Conservation (phyloP, 2,329 filamentous ascomycete species). For the Sarocladium brachiariae region DNA sequence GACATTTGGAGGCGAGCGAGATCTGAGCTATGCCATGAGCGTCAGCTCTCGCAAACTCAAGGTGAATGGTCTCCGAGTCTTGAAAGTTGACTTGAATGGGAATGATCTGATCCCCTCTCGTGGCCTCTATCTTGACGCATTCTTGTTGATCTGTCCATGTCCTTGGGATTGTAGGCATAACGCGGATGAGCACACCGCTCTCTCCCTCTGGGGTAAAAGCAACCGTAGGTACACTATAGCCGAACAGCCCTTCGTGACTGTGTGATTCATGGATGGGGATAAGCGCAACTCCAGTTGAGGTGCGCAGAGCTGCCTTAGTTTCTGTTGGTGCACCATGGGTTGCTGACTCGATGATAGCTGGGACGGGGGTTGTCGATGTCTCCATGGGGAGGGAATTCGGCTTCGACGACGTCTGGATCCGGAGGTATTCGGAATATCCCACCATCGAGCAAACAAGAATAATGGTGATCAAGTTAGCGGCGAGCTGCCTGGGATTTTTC, state of each 20-base stretch:
- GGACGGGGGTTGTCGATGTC: background rate
- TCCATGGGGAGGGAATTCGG: background rate
- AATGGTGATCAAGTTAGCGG: background rate
- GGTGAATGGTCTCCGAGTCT: conserved; percentile 43
- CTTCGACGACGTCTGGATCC: background rate
- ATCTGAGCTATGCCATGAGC: conserved; percentile 52
- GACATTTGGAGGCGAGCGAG: conserved; percentile 49
- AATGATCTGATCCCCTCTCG: conserved; percentile 42
- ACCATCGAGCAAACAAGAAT: background rate
- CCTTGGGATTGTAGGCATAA: background rate
- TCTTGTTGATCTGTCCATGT: conserved; percentile 20
- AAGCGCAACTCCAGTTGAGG: background rate
- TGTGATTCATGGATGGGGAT: conserved; percentile 30
- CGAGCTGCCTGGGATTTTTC: conserved; percentile 2
- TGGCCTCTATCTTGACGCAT: conserved; percentile 49
- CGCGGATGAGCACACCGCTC: background rate
- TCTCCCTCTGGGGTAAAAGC: background rate
- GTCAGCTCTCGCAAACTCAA: conserved; percentile 46
- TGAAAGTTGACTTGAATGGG: conserved; percentile 20
- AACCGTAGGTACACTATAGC: conserved; percentile 29
- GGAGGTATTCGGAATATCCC: background rate
- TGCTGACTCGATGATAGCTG: background rate
- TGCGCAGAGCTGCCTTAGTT: background rate
- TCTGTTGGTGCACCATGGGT: background rate
- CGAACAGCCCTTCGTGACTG: conserved; percentile 41